These are phyloP conservation scores for Microascus cirrosus DNA, from an alignment of 2,329 filamentous ascomycete species.

Conservation along the genomic window DNA sequence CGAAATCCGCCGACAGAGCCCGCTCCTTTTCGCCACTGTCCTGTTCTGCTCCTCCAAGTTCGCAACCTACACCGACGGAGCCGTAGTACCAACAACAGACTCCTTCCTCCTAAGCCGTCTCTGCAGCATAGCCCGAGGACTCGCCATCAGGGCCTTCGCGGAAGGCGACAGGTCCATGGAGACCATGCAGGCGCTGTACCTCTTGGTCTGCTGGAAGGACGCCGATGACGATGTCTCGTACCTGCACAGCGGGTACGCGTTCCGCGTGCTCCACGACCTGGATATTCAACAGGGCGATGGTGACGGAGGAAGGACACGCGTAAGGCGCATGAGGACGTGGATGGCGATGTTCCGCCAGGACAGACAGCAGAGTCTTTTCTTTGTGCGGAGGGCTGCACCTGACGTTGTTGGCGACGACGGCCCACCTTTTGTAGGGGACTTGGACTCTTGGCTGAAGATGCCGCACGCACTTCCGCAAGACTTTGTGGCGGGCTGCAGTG, in stretches of 20 bases:
- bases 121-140: slow-evolving; percentile 6
- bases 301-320: slow-evolving; percentile 1
- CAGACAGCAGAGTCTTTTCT: slow-evolving; percentile 9
- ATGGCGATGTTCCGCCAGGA: slow-evolving; percentile 9
- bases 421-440: neutral
- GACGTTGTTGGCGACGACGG: slow-evolving; percentile 1
- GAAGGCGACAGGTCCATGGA: slow-evolving; percentile 9
- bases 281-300: slow-evolving; percentile 6
- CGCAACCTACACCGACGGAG: neutral
- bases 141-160: slow-evolving; percentile 7
- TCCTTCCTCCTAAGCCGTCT: neutral
- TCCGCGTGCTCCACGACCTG: slow-evolving; percentile 8
- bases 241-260: slow-evolving; percentile 10
- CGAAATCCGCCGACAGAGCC: neutral
- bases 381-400: slow-evolving; percentile 7
- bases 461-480: neutral
- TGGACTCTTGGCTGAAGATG: neutral
- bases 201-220: slow-evolving; percentile 10
- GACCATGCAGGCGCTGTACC: slow-evolving; percentile 9
- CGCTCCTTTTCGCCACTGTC: neutral
- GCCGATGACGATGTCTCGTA: slow-evolving; percentile 10
- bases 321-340: slow-evolving; percentile 5
- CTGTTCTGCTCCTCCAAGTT: neutral
- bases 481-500: slow-evolving; percentile 1
- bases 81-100: neutral